Evolutionary conservation across 805 yeast species (phyloP).

Genomic region (Saccharomycopsis malanga): DNA sequence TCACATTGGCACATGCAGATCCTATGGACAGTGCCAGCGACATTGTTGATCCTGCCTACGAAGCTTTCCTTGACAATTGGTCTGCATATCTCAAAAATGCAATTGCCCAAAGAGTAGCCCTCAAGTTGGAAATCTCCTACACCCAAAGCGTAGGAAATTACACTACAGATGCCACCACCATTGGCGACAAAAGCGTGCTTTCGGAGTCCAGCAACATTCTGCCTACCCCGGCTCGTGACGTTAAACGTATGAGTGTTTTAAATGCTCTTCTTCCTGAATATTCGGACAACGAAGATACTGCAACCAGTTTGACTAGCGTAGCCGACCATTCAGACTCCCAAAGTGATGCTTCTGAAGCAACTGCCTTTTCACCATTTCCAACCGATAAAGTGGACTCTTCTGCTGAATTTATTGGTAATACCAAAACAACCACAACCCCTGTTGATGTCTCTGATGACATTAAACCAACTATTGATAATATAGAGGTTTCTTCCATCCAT

Average conservation of each 20-base stretch:
- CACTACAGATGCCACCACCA: conserved; percentile 10
- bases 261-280: not conserved
- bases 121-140: conserved; percentile 2
- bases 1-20: not conserved
- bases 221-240: not conserved
- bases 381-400: not conserved
- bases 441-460: not conserved
- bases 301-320: not conserved
- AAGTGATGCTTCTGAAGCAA: not conserved
- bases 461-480: not conserved
- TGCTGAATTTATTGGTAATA: not conserved
- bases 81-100: conserved; percentile 12
- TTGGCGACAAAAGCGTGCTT: conserved; percentile 7
- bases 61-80: conserved; percentile 15
- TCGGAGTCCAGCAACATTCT: not conserved
- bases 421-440: not conserved
- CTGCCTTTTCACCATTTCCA: conserved; percentile 1
- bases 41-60: conserved; percentile 10
- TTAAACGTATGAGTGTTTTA: not conserved
- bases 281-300: not conserved
- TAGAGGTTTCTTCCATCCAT: not conserved
- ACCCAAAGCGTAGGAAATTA: conserved; percentile 5
- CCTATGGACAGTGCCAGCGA: not conserved
- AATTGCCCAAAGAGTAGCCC: conserved; percentile 14
- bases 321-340: not conserved